These are phyloP conservation scores for Monosporascus sp. DNA, from an alignment of 2,329 filamentous ascomycete species.

Conservation along the genomic window DNA sequence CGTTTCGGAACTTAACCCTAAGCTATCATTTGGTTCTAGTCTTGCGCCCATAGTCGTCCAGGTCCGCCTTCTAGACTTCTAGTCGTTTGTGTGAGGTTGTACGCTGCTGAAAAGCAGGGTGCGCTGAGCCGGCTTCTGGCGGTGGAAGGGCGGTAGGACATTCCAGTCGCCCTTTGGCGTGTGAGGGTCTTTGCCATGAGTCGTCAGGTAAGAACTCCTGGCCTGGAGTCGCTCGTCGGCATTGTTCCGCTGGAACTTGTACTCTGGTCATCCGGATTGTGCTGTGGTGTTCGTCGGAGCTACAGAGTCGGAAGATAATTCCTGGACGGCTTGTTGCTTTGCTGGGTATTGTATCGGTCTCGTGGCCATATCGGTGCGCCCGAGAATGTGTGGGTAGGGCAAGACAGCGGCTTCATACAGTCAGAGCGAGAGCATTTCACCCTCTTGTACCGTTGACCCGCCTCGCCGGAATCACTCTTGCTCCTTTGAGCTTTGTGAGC, in stretches of 20 bases:
- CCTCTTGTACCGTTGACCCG: conserved; percentile 13
- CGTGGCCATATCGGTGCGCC: conserved; percentile 14
- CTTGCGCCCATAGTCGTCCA: conserved; percentile 67
- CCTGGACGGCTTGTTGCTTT: conserved; percentile 18
- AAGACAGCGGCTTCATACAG: conserved; percentile 42
- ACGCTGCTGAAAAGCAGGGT: conserved; percentile 48
- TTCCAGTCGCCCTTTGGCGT: conserved; percentile 53
- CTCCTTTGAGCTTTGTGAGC: conserved; percentile 24
- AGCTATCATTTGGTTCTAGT: conserved; percentile 67
- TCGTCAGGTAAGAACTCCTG: conserved; percentile 69
- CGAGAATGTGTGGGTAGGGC: conserved; percentile 36
- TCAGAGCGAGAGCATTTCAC: conserved; percentile 36
- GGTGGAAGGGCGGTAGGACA: conserved; percentile 46
- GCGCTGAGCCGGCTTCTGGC: conserved; percentile 27
- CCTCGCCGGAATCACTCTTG: conserved; percentile 39
- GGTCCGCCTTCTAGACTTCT: conserved; percentile 59
- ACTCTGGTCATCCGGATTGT: conserved; percentile 42
- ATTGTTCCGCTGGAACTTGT: conserved; percentile 56
- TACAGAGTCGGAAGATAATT: conserved; percentile 23
- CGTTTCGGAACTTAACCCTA: conserved; percentile 96
- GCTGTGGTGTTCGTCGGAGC: conserved; percentile 17
- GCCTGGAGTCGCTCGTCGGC: conserved; percentile 70
- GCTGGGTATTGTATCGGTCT: conserved; percentile 15
- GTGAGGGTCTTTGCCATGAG: conserved; percentile 66
- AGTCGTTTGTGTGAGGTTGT: conserved; percentile 24